Percentiles rank a stretch among this genome's conserved stretches.
Evolutionary conservation across 352 stramenopile genomes (phyloP).

Genomic region (Globisporangium echinulatum): DNA sequence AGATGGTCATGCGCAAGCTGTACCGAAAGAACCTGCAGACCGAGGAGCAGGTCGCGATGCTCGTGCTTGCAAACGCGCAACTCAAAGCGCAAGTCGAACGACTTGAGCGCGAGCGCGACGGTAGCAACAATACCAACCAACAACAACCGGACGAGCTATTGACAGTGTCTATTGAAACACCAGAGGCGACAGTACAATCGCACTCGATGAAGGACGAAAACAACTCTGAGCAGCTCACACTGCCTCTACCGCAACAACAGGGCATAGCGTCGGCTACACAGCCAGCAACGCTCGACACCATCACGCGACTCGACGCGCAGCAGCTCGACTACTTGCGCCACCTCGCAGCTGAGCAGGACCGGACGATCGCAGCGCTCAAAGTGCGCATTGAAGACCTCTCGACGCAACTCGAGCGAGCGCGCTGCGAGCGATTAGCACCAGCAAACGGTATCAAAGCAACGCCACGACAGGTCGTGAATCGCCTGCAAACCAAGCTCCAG

Average conservation of each 20-base stretch:
- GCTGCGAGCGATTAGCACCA: not conserved
- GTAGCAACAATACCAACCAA: not conserved
- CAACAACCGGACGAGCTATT: too few species aligned
- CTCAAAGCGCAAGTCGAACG: constrained; percentile 15
- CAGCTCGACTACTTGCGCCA: constrained; percentile 42
- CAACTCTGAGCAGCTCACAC: not conserved
- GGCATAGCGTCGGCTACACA: not conserved
- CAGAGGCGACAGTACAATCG: too few species aligned
- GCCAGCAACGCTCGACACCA: constrained; percentile 18
- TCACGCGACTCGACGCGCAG: constrained; percentile 32
- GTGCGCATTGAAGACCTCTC: constrained; percentile 37
- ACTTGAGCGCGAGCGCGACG: constrained; percentile 3
- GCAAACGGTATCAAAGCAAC: constrained; percentile 2
- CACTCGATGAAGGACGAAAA: not conserved
- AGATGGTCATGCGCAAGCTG: constrained; percentile 58
- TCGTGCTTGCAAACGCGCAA: constrained; percentile 21
- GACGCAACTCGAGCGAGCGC: constrained; percentile 10
- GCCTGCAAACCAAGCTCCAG: constrained; percentile 30
- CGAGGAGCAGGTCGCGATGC: constrained; percentile 21
- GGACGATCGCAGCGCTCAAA: constrained; percentile 38
- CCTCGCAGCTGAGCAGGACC: constrained; percentile 43
- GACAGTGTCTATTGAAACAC: too few species aligned
- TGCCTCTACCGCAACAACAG: not conserved
- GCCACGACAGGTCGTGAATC: constrained; percentile 17
- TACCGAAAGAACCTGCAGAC: constrained; percentile 46